Percentiles rank a stretch among this genome's conserved stretches.
These are phyloP conservation scores for Bolboschoenus planiculmis DNA, from an alignment of 176 grass and related monocot genomes.

Conservation along the genomic window DNA sequence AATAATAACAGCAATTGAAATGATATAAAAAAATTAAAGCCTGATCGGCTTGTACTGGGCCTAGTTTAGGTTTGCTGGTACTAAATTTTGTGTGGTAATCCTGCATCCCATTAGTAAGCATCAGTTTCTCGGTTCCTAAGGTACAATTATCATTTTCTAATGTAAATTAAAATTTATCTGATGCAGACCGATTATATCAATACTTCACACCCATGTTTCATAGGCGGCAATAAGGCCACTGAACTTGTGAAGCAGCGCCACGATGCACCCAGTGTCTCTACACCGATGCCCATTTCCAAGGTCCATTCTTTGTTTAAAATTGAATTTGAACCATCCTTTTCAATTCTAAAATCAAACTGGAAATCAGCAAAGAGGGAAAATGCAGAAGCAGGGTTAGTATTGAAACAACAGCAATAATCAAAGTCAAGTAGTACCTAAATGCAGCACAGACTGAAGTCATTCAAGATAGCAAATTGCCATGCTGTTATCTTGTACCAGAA, in stretches of 20 bases:
- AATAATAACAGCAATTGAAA: too few relatives aligned
- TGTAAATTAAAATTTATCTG: neutral
- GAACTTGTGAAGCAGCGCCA: slow-evolving; percentile 61
- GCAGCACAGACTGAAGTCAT: neutral
- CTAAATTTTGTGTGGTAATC: neutral
- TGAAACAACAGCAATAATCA: slow-evolving; percentile 11
- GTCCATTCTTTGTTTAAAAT: slow-evolving; percentile 29
- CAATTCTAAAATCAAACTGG: neutral
- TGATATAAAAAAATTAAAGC: neutral
- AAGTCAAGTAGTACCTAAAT: slow-evolving; percentile 7
- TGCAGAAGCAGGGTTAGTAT: neutral
- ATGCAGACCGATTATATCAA: slow-evolving; percentile 95
- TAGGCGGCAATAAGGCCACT: slow-evolving; percentile 79
- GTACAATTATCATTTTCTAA: slow-evolving; percentile 21
- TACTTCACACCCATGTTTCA: slow-evolving; percentile 82
- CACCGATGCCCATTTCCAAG: slow-evolving; percentile 38
- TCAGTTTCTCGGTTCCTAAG: too few relatives aligned
- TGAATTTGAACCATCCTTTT: slow-evolving; percentile 8
- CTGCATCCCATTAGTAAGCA: neutral
- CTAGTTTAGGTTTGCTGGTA: neutral
- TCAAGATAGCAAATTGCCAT: neutral
- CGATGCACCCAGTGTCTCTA: slow-evolving; percentile 37
- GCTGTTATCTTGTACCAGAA: slow-evolving; percentile 2
- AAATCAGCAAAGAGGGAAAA: slow-evolving; percentile 1
- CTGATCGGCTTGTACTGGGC: neutral